These are phyloP conservation scores for Aethionema arabicum DNA, from an alignment of 345 rosid species.

Conservation along the genomic window DNA sequence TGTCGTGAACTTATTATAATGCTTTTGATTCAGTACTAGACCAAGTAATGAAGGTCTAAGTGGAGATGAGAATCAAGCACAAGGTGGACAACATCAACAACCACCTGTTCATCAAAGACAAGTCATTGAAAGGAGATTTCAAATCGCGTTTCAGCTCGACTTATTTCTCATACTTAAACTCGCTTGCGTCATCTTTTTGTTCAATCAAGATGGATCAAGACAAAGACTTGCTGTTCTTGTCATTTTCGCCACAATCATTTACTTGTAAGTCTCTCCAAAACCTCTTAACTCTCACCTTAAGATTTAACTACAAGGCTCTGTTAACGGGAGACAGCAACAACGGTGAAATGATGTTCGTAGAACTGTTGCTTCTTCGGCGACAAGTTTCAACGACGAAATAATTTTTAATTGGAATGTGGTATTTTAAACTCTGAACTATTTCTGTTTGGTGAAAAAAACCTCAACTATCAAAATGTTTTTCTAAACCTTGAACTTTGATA, in stretches of 20 bases:
- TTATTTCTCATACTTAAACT: constrained; percentile 86
- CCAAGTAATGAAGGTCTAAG: constrained; percentile 30
- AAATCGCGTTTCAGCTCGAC: constrained; percentile 90
- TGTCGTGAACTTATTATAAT: background rate
- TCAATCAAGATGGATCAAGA: constrained; percentile 99
- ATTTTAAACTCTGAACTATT: no score
- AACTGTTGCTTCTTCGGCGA: no score
- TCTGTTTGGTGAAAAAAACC: no score
- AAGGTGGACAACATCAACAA: constrained; percentile 53
- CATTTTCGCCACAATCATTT: constrained; percentile 75
- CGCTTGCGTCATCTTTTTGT: constrained; percentile 86
- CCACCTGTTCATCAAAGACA: constrained; percentile 69
- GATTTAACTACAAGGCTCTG: no score
- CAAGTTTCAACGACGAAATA: no score
- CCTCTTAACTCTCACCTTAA: background rate
- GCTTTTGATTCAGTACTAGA: constrained; percentile 28
- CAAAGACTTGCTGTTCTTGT: constrained; percentile 84
- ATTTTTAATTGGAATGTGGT: no score
- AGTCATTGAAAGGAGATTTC: constrained; percentile 82
- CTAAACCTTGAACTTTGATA: no score
- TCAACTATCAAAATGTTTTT: no score
- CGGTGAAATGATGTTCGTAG: no score
- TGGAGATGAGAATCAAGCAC: constrained; percentile 37
- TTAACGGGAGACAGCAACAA: no score
- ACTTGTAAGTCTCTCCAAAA: constrained; percentile 62